These are phyloP conservation scores for Aspergillus incahuasiensis DNA, from an alignment of 495 filamentous ascomycete genomes.

Conservation along the genomic window DNA sequence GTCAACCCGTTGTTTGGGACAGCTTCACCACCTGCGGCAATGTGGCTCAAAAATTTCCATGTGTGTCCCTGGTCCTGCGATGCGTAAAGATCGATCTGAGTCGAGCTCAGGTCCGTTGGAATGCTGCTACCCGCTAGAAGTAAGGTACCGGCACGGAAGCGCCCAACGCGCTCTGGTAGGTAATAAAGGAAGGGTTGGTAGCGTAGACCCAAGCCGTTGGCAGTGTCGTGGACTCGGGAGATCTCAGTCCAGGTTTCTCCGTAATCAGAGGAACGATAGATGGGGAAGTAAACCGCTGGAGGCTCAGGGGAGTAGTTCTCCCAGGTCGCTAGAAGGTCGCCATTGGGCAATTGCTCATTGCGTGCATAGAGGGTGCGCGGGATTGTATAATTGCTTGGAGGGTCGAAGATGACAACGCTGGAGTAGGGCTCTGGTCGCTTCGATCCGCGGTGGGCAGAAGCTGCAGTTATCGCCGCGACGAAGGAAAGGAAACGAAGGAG, in stretches of 20 bases:
- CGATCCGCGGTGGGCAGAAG: conserved; percentile 13
- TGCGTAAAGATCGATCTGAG: conserved; percentile 65
- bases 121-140: conserved; percentile 60
- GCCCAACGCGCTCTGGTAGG: conserved; percentile 51
- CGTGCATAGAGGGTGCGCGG: conserved; percentile 28
- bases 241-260: conserved; percentile 60
- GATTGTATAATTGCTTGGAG: conserved; percentile 32
- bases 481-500: conserved; percentile 19
- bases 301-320: conserved; percentile 55
- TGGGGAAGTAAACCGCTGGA: conserved; percentile 40
- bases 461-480: conserved; percentile 12
- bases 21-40: conserved; percentile 60
- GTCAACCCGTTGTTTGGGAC: conserved; percentile 58
- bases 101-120: conserved; percentile 55
- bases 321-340: conserved; percentile 44
- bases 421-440: conserved; percentile 9
- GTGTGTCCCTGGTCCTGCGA: conserved; percentile 52
- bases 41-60: conserved; percentile 63
- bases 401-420: conserved; percentile 28
- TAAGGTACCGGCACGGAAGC: conserved; percentile 54
- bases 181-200: conserved; percentile 66
- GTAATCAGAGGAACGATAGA: conserved; percentile 54
- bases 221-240: conserved; percentile 56
- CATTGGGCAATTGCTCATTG: conserved; percentile 24
- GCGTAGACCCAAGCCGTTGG: conserved; percentile 58